Percentiles rank a stretch among this genome's conserved stretches.
These are phyloP conservation scores for Nelumbo lutea DNA, from an alignment of 164 flowering plant species.

Conservation along the genomic window DNA sequence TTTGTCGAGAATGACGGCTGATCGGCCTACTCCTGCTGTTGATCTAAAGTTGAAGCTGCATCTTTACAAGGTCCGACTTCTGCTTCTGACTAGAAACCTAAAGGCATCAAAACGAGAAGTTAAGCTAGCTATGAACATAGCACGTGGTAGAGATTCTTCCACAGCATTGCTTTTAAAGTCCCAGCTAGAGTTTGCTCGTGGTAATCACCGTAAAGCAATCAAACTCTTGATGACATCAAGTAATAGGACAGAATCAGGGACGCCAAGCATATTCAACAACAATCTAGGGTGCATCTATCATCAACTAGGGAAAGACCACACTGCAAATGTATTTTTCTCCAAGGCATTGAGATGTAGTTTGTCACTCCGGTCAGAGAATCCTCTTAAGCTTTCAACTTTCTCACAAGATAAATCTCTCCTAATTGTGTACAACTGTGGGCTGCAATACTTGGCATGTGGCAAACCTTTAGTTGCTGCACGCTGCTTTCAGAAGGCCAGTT, in stretches of 20 bases:
- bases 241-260: constrained; percentile 49
- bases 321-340: constrained; percentile 57
- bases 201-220: constrained; percentile 82
- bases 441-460: constrained; percentile 77
- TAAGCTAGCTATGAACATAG: constrained; percentile 65
- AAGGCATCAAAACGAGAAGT: constrained; percentile 74
- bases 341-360: constrained; percentile 65
- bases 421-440: constrained; percentile 75
- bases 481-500: constrained; percentile 74
- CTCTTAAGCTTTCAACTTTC: constrained; percentile 48
- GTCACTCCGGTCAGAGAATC: constrained; percentile 60
- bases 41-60: constrained; percentile 81
- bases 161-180: constrained; percentile 61
- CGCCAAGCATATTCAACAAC: constrained; percentile 66
- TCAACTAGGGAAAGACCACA: constrained; percentile 64
- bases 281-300: constrained; percentile 82
- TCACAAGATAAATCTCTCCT: constrained; percentile 77
- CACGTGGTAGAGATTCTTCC: constrained; percentile 58
- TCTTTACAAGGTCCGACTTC: constrained; percentile 74
- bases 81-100: constrained; percentile 62
- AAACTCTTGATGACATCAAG: constrained; percentile 74
- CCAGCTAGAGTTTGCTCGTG: constrained; percentile 69
- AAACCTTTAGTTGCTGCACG: constrained; percentile 79
- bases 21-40: constrained; percentile 41
- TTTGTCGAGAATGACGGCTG: constrained; percentile 38